Conservation (phyloP, 1,284 basidiomycete species). For the Somion occarium region DNA sequence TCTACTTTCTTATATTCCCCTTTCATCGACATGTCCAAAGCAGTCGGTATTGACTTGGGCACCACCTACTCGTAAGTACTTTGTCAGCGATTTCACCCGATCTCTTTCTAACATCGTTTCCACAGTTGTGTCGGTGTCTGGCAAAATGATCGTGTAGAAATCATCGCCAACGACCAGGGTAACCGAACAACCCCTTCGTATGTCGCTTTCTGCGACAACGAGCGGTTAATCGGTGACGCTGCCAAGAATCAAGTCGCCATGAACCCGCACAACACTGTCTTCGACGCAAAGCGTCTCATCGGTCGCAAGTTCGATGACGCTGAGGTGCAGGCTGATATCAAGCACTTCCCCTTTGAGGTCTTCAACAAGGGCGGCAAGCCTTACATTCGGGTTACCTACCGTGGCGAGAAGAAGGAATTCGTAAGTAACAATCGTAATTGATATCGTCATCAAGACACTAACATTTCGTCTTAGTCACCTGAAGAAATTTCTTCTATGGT, state of each 20-base stretch:
- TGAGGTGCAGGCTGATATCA: constrained; percentile 93
- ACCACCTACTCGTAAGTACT: constrained; percentile 77
- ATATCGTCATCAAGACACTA: constrained; percentile 3
- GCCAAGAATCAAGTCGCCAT: constrained; percentile 94
- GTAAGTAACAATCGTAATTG: constrained; percentile 43
- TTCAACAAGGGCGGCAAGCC: constrained; percentile 84
- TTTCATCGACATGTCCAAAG: constrained; percentile 58
- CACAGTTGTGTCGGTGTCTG: constrained; percentile 87
- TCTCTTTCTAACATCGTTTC: constrained; percentile 6
- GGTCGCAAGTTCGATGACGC: constrained; percentile 81
- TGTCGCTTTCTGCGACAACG: constrained; percentile 89
- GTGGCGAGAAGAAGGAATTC: constrained; percentile 90
- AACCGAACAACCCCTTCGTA: constrained; percentile 96
- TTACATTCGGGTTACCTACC: constrained; percentile 85
- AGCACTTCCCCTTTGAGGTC: constrained; percentile 94
- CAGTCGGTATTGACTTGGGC: constrained; percentile 90
- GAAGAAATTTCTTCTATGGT: constrained; percentile 99
- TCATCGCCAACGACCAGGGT: constrained; percentile 97
- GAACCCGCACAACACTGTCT: constrained; percentile 81
- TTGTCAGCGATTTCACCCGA: constrained; percentile 7
- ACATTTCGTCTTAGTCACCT: constrained; percentile 56
- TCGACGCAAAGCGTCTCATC: constrained; percentile 89
- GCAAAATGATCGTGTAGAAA: constrained; percentile 98
- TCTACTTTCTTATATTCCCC: constrained; percentile 10
- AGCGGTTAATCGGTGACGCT: constrained; percentile 94